These are phyloP conservation scores for Grigorovia yakushimaensis DNA, from an alignment of 805 yeast species.

Conservation along the genomic window DNA sequence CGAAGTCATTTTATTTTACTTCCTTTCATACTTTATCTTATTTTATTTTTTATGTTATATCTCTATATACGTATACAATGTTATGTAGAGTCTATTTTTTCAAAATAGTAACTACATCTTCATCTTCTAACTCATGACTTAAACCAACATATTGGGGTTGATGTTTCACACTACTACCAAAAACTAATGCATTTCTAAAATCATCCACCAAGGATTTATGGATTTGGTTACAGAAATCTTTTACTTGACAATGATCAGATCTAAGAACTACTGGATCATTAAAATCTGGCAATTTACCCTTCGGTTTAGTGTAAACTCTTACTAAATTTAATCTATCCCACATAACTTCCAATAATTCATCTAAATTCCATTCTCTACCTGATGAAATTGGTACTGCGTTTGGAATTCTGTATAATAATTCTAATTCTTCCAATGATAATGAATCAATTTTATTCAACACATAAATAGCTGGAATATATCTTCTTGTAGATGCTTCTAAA, in stretches of 20 bases:
- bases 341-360: slow-evolving; percentile 88
- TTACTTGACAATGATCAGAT: slow-evolving; percentile 72
- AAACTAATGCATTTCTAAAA: slow-evolving; percentile 87
- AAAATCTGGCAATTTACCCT: slow-evolving; percentile 89
- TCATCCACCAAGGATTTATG: slow-evolving; percentile 92
- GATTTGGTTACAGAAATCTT: slow-evolving; percentile 92
- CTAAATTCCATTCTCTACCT: slow-evolving; percentile 94
- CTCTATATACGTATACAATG: neutral
- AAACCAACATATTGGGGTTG: slow-evolving; percentile 96
- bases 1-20: too few relatives aligned
- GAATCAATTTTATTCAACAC: slow-evolving; percentile 95
- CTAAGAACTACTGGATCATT: slow-evolving; percentile 89
- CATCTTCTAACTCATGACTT: slow-evolving; percentile 76
- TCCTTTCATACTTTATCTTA: neutral
- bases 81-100: slow-evolving; percentile 39
- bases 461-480: slow-evolving; percentile 91
- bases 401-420: slow-evolving; percentile 82
- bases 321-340: slow-evolving; percentile 89
- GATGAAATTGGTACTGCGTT: slow-evolving; percentile 96
- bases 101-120: slow-evolving; percentile 92
- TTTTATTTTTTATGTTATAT: neutral
- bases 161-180: slow-evolving; percentile 90
- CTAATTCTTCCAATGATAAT: slow-evolving; percentile 86
- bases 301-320: slow-evolving; percentile 95
- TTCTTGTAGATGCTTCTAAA: slow-evolving; percentile 80